These are phyloP conservation scores for Xerocomus brunneocitrinus DNA, from an alignment of 768 basidiomycete species.

Conservation along the genomic window DNA sequence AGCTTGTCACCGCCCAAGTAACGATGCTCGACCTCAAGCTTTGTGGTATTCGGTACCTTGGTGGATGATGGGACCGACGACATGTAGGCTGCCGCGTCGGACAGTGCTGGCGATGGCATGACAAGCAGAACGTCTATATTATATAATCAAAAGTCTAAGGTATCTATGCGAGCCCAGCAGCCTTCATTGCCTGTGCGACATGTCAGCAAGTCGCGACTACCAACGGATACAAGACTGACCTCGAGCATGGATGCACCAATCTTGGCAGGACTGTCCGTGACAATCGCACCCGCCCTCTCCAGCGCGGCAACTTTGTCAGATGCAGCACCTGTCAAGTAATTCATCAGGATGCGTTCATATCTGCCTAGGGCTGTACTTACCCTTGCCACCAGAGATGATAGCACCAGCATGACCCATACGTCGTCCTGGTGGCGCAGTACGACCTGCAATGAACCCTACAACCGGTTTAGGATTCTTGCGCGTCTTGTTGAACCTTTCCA, in stretches of 20 bases:
- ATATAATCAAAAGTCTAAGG: constrained; percentile 29
- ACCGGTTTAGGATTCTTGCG: constrained; percentile 87
- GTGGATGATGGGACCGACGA: constrained; percentile 51
- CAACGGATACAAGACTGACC: constrained; percentile 40
- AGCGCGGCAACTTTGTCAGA: constrained; percentile 90
- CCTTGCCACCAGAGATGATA: constrained; percentile 97
- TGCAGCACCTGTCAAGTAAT: constrained; percentile 57
- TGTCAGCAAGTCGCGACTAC: constrained; percentile 3
- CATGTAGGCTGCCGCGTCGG: constrained; percentile 60
- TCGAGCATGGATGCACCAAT: constrained; percentile 88
- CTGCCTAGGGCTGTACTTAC: constrained; percentile 35
- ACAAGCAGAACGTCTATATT: constrained; percentile 28
- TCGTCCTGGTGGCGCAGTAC: constrained; percentile 95
- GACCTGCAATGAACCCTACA: constrained; percentile 96
- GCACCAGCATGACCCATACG: constrained; percentile 99
- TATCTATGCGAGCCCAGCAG: constrained; percentile 62
- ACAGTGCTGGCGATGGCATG: constrained; percentile 41
- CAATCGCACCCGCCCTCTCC: constrained; percentile 86
- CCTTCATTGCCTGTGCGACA: constrained; percentile 63
- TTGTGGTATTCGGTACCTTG: constrained; percentile 54
- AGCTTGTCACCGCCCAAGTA: constrained; percentile 10
- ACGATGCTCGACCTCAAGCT: constrained; percentile 63
- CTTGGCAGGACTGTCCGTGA: constrained; percentile 93
- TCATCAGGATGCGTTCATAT: neutral
- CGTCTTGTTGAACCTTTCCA: constrained; percentile 90